Percentiles rank a stretch among this genome's conserved stretches.
These are phyloP conservation scores for Beta lomatogona DNA, from an alignment of 179 eudicot genomes.

Conservation along the genomic window DNA sequence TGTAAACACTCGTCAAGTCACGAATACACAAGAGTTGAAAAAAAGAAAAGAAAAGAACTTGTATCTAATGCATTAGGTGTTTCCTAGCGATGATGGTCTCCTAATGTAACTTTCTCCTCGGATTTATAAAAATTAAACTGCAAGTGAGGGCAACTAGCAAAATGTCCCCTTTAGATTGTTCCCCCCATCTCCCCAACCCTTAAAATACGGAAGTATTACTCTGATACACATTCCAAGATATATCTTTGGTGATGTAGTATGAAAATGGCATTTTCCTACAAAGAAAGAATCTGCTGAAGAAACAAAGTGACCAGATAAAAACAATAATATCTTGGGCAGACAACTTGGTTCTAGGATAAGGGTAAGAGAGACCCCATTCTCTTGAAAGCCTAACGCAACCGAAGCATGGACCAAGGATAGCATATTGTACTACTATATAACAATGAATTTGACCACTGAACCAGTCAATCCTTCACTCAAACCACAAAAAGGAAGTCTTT, in stretches of 20 bases:
- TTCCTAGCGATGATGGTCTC: too few species aligned
- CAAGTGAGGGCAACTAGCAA: background rate
- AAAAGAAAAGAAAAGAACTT: too few species aligned
- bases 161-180: background rate
- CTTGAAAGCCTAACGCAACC: constrained; percentile 21
- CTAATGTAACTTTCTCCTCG: too few species aligned
- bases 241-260: background rate
- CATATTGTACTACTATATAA: background rate
- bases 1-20: background rate
- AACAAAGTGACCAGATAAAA: background rate
- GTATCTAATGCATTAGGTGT: too few species aligned
- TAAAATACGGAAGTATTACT: background rate
- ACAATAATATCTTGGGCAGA: constrained; percentile 9
- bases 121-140: too few species aligned
- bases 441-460: background rate
- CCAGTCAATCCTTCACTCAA: background rate
- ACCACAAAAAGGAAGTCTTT: background rate
- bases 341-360: constrained; percentile 4
- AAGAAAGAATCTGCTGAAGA: background rate
- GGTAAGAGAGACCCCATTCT: constrained; percentile 12
- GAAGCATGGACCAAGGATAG: background rate
- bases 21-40: too few species aligned
- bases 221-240: background rate
- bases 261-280: background rate
- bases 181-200: background rate